Percentiles rank a stretch among this genome's conserved stretches.
These are phyloP conservation scores for Hemisphaericaspora xylofermentans DNA, from an alignment of 1,139 yeast genomes.

Conservation along the genomic window DNA sequence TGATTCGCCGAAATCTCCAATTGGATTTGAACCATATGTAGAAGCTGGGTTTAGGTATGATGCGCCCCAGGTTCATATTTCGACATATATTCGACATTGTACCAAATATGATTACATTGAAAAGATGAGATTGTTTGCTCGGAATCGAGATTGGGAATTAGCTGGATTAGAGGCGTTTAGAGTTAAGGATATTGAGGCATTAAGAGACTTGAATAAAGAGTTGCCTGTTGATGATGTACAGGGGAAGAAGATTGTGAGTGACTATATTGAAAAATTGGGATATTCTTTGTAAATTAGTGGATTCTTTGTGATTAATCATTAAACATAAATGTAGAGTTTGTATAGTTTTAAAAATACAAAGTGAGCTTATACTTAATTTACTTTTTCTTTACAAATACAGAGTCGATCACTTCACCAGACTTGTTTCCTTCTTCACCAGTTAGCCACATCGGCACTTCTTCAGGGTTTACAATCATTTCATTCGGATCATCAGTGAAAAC, in stretches of 20 bases:
- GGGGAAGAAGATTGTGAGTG: constrained; percentile 23
- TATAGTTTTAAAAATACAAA: too few relatives aligned
- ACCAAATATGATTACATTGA: constrained; percentile 34
- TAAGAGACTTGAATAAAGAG: constrained; percentile 9
- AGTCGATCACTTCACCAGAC: constrained; percentile 49
- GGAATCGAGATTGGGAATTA: constrained; percentile 50
- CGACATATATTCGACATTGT: constrained; percentile 36
- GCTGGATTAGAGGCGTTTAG: constrained; percentile 65
- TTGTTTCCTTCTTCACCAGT: constrained; percentile 71
- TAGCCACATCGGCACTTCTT: constrained; percentile 67
- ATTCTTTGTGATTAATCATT: too few relatives aligned
- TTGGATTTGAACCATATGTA: constrained; percentile 70
- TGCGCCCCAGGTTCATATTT: constrained; percentile 42
- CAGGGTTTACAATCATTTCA: constrained; percentile 50
- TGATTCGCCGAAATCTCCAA: constrained; percentile 61
- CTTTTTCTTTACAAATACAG: constrained; percentile 26
- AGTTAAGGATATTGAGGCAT: constrained; percentile 46
- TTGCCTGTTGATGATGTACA: constrained; percentile 19
- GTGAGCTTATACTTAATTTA: neutral
- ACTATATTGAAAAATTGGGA: constrained; percentile 31
- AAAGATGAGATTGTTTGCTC: constrained; percentile 49
- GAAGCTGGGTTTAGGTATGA: constrained; percentile 50
- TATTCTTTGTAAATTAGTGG: neutral
- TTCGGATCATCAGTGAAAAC: constrained; percentile 27
- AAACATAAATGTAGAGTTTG: neutral